A percentile compares a stretch with the other conserved stretches of the same genome.
Conservation (phyloP, 139 green algal genomes). For the Eudorina sp. region DNA sequence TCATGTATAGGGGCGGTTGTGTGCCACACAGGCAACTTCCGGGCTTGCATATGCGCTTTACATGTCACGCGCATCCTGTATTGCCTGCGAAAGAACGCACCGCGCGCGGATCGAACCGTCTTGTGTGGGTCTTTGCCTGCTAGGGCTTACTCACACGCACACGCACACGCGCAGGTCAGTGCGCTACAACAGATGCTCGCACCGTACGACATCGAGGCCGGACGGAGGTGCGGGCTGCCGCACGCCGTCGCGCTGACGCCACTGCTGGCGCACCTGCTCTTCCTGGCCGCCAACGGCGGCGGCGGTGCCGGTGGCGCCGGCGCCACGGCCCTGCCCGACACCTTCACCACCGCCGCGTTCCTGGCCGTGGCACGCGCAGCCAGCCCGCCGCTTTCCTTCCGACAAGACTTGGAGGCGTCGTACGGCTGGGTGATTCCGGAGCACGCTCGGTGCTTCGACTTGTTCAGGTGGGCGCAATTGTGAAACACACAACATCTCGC, state of each 20-base stretch:
- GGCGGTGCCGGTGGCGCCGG: background rate
- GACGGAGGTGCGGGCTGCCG: constrained; percentile 18
- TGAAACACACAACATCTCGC: too few relatives aligned
- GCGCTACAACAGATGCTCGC: constrained; percentile 73
- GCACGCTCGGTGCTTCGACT: constrained; percentile 69
- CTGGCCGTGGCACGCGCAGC: constrained; percentile 58
- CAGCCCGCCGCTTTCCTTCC: constrained; percentile 60
- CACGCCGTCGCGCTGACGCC: constrained; percentile 45
- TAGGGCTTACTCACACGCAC: too few relatives aligned
- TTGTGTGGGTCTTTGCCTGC: too few relatives aligned
- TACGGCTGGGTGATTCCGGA: constrained; percentile 24
- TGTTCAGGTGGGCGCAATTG: constrained; percentile 75
- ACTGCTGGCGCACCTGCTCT: constrained; percentile 76
- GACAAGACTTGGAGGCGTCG: constrained; percentile 56
- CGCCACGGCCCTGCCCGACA: constrained; percentile 74
- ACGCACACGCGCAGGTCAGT: constrained; percentile 16
- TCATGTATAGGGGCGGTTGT: too few relatives aligned
- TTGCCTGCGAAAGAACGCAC: too few relatives aligned
- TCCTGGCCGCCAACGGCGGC: constrained; percentile 59
- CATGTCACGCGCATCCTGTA: too few relatives aligned
- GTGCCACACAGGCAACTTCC: too few relatives aligned
- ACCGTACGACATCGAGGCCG: constrained; percentile 64
- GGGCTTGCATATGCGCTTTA: too few relatives aligned
- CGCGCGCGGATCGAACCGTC: too few relatives aligned
- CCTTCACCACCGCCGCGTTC: constrained; percentile 72